Base-by-base conservation (phyloP, 768 basidiomycete species). In the Pisolithus albus region DNA sequence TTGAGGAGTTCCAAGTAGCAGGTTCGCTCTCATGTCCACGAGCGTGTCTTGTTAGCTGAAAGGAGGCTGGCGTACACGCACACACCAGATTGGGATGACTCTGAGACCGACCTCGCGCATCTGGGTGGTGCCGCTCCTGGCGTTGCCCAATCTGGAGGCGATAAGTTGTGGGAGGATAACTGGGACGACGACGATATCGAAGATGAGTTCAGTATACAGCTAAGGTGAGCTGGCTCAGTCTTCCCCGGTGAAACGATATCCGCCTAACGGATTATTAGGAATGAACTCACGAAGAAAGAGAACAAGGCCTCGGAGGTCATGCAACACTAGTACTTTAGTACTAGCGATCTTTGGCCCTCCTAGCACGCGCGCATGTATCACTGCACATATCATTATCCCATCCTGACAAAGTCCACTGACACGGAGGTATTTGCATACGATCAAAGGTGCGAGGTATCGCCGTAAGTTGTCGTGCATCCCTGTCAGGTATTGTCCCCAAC, bases 161-260 rank as follows among this genome's bases (percentile, higher is more conserved):
- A 96, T 68, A 90, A 92, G 62, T 74, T 99, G 10, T 99, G 96
- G 96, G 96, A 99, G 74, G 96, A 98, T 60, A 97, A 97, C 66
- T 99, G 96, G 96, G 96, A 99, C 62, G 96, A 99, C 61, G 96
- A 99, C 71, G 95, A 98, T 70, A 84, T 96, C 55, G 95, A 95
- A 66, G 94, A 97, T 60, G 92, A 96, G 58, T 99, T 99, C 65
- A 93, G 91, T 61, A 84, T 89, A 48, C 92, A 96, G 70, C 73
- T 99, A 59, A 82, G 96, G 96, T 94, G 64, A 59, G 21, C 21
- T 23, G 21, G 21, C 21, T 23, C 21, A 23, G 88, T n/a, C 5
- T 41, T 28, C 19, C 43, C 56, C 52, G 15, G 7, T 24, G 38
- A 43, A 23, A 19, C 11, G 2, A 43, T 13, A 21, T 26, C 18